Base-by-base conservation (phyloP, 345 rosid genomes). In the Corchorus olitorius region DNA sequence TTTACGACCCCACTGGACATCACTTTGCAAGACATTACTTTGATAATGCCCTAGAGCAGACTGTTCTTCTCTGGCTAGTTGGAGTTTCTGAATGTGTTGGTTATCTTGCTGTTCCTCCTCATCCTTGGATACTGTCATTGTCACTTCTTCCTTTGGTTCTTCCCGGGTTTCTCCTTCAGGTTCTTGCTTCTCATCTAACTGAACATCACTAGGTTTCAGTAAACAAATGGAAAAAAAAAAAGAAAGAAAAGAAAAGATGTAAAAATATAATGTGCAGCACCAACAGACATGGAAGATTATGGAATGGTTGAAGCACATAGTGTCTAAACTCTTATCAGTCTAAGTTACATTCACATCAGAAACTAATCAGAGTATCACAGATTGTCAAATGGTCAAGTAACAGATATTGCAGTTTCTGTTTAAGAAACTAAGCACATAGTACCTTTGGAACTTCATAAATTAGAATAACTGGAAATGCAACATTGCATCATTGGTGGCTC, bases 1-100 rank as follows among this genome's bases (percentile, higher is more conserved):
- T 79, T 67, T 84, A 22, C 80, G 86, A 76, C 97, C 97, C 98
- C 97, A 92, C 58, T 79, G 87, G 17, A 91, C 73, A 78, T 94
- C 91, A 8, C 72, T 89, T 72, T 83, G 75, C 77, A 87, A 17
- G 11, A 85, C 82, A 56, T 55, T 20, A 45, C 66, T 59, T 37
- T 49, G 75, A 0, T 34, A 16, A 12, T 70, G 65, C 61, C 65
- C 77, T 73, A 75, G 34, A 33, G 80, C 80, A 15, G 67, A 37
- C 77, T 48, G 82, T 79, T 83, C 86, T 73, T 84, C 81, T 60
- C 19, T 65, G 49, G 65, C 71, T 22, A 35, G 33, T 34, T 9
- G 56, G 39, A 81, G 79, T 53, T n/a, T 73, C 67, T 66, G 76
- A 53, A 65, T 69, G 6, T 48, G 17, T 55, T 68, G 64, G 14